Evolutionary conservation across 2,329 filamentous ascomycete species (phyloP), one percentile per base, ranked within the genome.

Genomic region (Beauveria australis): DNA sequence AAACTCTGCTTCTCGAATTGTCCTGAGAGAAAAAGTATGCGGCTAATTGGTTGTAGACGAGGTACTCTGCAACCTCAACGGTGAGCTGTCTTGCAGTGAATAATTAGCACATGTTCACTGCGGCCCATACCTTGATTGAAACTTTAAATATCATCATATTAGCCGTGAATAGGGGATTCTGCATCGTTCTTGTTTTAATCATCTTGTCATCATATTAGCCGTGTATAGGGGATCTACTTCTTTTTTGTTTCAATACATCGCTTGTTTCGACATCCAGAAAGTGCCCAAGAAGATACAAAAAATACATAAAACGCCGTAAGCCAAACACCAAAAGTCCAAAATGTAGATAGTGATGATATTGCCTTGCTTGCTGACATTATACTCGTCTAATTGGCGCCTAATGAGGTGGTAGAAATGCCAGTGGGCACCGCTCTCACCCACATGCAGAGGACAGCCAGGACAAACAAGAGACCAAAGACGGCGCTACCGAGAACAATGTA

Each of bases 401-500:
- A 47, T 40, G 57, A n/a, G 5, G 57, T n/a, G 48, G 22, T 26
- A 9, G 22, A 5, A 5, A 47, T 44, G 22, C 9, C 18, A 10
- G 51, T 54, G 43, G 58, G 58, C 16, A 60, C 58, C 37, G 58
- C 54, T n/a, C 24, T 54, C 19, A 60, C 41, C 55, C 57, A 60
- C 47, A 53, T 60, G 19, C 46, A 52, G 30, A 58, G 41, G 10
- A 63, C 57, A 43, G 67, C 33, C 40, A 68, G 64, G 1, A 68
- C 64, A 19, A 72, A 62, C 16, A 71, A 61, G 12, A 72, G 56
- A 14, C 65, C 69, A 44, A 70, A 59, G 46, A 71, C 66, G n/a
- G 69, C 37, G 4, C 65, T 62, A 48, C 67, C 64, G 43, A 66
- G 61, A n/a, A 67, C 59, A 30, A 71, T 30, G 40, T 62, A 60